Evolutionary conservation across 2,329 filamentous ascomycete genomes (phyloP).

Genomic region (Phialophora tarda): DNA sequence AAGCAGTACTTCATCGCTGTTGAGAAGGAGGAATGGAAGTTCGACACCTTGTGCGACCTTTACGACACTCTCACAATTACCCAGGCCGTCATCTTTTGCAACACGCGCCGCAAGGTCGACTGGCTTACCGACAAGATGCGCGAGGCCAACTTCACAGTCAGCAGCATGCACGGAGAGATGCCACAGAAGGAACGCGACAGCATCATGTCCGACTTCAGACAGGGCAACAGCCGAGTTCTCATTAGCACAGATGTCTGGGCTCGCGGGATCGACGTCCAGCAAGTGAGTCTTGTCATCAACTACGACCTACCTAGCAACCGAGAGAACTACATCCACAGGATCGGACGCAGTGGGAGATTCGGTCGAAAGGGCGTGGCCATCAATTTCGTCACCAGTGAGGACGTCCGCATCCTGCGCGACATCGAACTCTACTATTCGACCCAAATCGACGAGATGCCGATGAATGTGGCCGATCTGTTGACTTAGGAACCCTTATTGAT

Average conservation of each 20-base stretch:
- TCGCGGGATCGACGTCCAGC: conserved; percentile 97
- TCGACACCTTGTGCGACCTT: conserved; percentile 96
- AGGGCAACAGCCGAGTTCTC: conserved; percentile 92
- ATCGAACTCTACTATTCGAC: conserved; percentile 97
- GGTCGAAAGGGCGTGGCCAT: conserved; percentile 98
- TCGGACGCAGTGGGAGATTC: conserved; percentile 92
- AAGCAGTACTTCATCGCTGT: conserved; percentile 99
- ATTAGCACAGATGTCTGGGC: conserved; percentile 99
- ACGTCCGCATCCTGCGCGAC: conserved; percentile 94
- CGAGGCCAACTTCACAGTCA: conserved; percentile 97
- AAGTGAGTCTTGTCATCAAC: conserved; percentile 98
- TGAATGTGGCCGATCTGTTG: conserved; percentile 78
- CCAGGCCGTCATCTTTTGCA: conserved; percentile 99
- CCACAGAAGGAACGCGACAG: conserved; percentile 96
- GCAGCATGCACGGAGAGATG: conserved; percentile 99
- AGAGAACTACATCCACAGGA: conserved; percentile 99
- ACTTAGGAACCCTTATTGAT: conserved; percentile 19
- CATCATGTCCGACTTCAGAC: conserved; percentile 99
- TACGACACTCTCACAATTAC: conserved; percentile 99
- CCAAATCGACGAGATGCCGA: conserved; percentile 98
- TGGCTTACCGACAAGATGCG: conserved; percentile 99
- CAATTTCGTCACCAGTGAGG: conserved; percentile 98
- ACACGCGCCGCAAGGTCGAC: conserved; percentile 97
- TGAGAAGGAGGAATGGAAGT: conserved; percentile 99
- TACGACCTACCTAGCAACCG: conserved; percentile 97